Base-by-base conservation (phyloP, 148 eudicot genomes). In the Camellia granthamiana region DNA sequence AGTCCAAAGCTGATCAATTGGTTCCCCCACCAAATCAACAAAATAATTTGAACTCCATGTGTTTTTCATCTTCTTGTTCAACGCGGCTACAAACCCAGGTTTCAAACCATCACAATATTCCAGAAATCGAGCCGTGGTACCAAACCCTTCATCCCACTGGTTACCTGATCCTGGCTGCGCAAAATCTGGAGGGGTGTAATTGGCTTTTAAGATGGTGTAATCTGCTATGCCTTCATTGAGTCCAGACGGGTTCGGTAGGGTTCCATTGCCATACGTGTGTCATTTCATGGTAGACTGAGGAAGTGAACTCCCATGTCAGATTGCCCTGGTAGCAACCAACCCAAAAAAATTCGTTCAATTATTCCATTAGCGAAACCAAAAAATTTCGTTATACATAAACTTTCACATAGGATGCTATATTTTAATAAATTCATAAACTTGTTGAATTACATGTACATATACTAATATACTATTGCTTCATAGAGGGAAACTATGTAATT, bases 221-320 rank as follows among this genome's bases (percentile, higher is more conserved):
- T 78, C 80, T 3, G 80, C 80, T 3, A 82, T 72, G 9, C 84
- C 84, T 77, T 82, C 84, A 8, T 52, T 77, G 12, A 82, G 15
- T 47, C 84, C 80, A 16, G 72, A 77, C 2, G 77, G 81, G 4
- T 80, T 72, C 54, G 62, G 80, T 2, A 71, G 63, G n/a, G 55
- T 82, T 63, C 84, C 84, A 82, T 56, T 82, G 84, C 84, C 84
- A 82, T 1, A 82, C 15, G 54, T 82, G 84, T 7, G 72, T 43
- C 77, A 72, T 63, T 58, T 58, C 61, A 58, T 58, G 61, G 61
- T 58, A 2, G 12, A 58, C 12, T 9, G 12, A 14, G 12, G 61
- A 58, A 14, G 61, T 58, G 61, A 58, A 41, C 8, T 68, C 51
- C 51, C 51, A 41, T 7, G 0, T 12, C 13, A 68, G 9, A 15